Conservation (phyloP, 371 early-diverging fungal species). For the Fennellomyces sp. region DNA sequence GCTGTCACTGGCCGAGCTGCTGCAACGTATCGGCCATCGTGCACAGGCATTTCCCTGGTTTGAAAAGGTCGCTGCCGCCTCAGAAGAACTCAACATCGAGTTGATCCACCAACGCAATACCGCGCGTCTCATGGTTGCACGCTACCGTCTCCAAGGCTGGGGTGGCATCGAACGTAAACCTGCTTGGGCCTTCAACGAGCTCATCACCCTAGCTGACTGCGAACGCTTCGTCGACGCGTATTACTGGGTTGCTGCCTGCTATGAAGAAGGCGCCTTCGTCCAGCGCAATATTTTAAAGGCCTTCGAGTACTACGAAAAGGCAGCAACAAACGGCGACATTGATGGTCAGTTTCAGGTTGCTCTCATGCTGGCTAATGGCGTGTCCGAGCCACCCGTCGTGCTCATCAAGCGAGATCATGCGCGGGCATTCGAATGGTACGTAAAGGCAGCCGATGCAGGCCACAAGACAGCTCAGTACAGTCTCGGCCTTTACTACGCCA, state of each 20-base stretch:
- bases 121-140: constrained; percentile 40
- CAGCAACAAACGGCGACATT: constrained; percentile 6
- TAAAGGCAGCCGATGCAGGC: constrained; percentile 27
- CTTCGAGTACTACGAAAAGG: constrained; percentile 17
- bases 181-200: constrained; percentile 30
- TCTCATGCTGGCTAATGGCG: constrained; percentile 3
- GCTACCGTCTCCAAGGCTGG: constrained; percentile 37
- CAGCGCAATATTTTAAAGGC: constrained; percentile 20
- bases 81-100: constrained; percentile 15
- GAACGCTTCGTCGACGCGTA: constrained; percentile 26
- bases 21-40: constrained; percentile 9
- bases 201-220: constrained; percentile 22
- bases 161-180: constrained; percentile 1
- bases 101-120: background rate
- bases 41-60: constrained; percentile 11
- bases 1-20: constrained; percentile 12
- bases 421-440: constrained; percentile 30
- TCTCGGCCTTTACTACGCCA: constrained; percentile 47
- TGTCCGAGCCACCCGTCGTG: background rate
- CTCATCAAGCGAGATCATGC: background rate
- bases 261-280: constrained; percentile 33
- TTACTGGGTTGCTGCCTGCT: constrained; percentile 41
- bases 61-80: constrained; percentile 1
- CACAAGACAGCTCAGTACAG: constrained; percentile 39
- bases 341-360: constrained; percentile 31